phyloP scores from a whole-genome alignment of 495 filamentous ascomycete genomes.

The Daldinia vernicosa region DNA sequence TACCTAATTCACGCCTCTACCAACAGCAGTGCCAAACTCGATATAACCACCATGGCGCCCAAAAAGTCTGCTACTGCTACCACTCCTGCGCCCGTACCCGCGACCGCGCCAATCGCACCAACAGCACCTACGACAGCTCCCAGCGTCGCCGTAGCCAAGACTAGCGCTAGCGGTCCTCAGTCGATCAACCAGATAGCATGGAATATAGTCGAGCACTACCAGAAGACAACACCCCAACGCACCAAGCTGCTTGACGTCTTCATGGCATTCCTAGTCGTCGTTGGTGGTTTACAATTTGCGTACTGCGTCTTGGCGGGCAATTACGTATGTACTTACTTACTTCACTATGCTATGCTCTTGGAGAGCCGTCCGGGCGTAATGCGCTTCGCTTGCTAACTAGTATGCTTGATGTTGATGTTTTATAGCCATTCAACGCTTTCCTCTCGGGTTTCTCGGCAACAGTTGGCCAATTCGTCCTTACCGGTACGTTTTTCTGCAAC shows the following conservation, averaged over 20 bases:
- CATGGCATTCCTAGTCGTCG: slow-evolving; percentile 86
- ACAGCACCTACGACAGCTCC: slow-evolving; percentile 14
- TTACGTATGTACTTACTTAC: slow-evolving; percentile 74
- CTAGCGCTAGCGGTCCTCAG: slow-evolving; percentile 27
- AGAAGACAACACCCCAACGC: slow-evolving; percentile 81
- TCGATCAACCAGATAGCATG: slow-evolving; percentile 55
- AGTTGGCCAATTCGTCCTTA: slow-evolving; percentile 96
- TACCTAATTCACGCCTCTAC: not conserved
- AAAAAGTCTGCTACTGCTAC: slow-evolving; percentile 40
- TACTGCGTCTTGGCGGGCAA: slow-evolving; percentile 95
- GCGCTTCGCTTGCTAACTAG: not conserved
- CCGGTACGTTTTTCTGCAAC: slow-evolving; percentile 61
- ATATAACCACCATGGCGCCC: slow-evolving; percentile 37
- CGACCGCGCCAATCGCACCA: slow-evolving; percentile 13
- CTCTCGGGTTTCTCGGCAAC: slow-evolving; percentile 93
- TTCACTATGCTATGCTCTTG: not conserved
- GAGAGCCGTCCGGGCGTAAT: not conserved
- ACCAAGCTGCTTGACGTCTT: slow-evolving; percentile 93
- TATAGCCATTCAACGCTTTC: slow-evolving; percentile 97
- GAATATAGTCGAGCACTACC: slow-evolving; percentile 79
- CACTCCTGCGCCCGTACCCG: not conserved
- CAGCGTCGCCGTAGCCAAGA: slow-evolving; percentile 26
- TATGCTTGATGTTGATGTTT: slow-evolving; percentile 4
- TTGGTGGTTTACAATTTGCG: slow-evolving; percentile 88
- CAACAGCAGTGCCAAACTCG: not conserved